These are phyloP conservation scores for Cladosporium sp. DNA, from an alignment of 2,329 filamentous ascomycete genomes.

Conservation along the genomic window DNA sequence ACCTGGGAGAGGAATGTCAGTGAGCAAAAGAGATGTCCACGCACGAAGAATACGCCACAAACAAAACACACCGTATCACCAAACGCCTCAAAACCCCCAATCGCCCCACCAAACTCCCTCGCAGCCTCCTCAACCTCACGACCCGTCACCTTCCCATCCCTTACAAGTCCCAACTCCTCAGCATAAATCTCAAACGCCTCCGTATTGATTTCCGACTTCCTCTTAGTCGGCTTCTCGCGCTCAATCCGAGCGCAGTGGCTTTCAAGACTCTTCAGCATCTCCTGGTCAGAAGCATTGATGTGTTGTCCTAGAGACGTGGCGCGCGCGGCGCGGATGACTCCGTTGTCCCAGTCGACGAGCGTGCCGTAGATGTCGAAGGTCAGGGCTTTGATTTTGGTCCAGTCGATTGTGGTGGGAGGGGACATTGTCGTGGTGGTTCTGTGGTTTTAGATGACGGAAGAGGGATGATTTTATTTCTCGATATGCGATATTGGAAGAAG, in stretches of 20 bases:
- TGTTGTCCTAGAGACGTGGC: slow-evolving; percentile 42
- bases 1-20: slow-evolving; percentile 19
- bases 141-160: slow-evolving; percentile 46
- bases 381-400: slow-evolving; percentile 41
- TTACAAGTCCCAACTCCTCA: slow-evolving; percentile 39
- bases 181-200: slow-evolving; percentile 29
- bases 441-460: neutral
- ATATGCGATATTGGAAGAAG: neutral
- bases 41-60: neutral
- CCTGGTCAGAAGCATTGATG: slow-evolving; percentile 40
- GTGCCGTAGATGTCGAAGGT: slow-evolving; percentile 79
- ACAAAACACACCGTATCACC: slow-evolving; percentile 46
- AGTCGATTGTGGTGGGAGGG: slow-evolving; percentile 18
- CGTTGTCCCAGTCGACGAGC: slow-evolving; percentile 70
- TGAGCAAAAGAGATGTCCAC: too few relatives aligned
- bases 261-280: slow-evolving; percentile 39
- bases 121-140: slow-evolving; percentile 38
- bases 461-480: too few relatives aligned
- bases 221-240: slow-evolving; percentile 49
- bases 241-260: slow-evolving; percentile 50
- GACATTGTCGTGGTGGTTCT: neutral
- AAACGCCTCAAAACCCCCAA: slow-evolving; percentile 54
- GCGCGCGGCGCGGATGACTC: slow-evolving; percentile 52
- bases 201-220: slow-evolving; percentile 53
- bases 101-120: slow-evolving; percentile 47